Evolutionary conservation across 805 yeast species (phyloP).

Genomic region (Lipomyces chichibuensis): DNA sequence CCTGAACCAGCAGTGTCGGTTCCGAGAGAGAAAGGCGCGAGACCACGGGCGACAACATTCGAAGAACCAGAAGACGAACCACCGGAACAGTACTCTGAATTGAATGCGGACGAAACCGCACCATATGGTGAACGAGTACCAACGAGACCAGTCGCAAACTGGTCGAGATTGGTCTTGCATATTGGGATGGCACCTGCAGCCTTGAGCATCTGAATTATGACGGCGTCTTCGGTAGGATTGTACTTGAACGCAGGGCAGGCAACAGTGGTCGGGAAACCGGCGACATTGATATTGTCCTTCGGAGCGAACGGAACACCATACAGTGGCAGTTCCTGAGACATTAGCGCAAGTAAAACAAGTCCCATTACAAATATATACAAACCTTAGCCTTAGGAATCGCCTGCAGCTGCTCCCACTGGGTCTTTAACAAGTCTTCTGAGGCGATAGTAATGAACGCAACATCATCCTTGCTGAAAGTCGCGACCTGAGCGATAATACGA

Average conservation of each 20-base stretch:
- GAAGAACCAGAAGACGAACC: conserved; percentile 97
- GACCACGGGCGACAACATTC: conserved; percentile 82
- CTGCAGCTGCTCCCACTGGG: conserved; percentile 80
- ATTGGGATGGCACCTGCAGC: conserved; percentile 89
- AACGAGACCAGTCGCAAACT: conserved; percentile 95
- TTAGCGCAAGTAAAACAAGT: background rate
- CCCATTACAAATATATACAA: conserved; percentile 40
- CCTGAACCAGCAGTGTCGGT: conserved; percentile 99
- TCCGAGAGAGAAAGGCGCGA: conserved; percentile 86
- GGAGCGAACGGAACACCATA: conserved; percentile 96
- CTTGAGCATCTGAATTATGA: conserved; percentile 72
- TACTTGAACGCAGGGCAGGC: conserved; percentile 89
- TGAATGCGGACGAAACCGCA: conserved; percentile 76
- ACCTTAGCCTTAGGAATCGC: conserved; percentile 55
- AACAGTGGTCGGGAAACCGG: conserved; percentile 85
- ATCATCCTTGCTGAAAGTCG: conserved; percentile 50
- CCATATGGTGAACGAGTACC: conserved; percentile 97
- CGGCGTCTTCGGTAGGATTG: conserved; percentile 70
- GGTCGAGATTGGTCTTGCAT: conserved; percentile 95
- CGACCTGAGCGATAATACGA: conserved; percentile 48
- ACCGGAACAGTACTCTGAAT: conserved; percentile 79
- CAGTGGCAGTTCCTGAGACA: conserved; percentile 51
- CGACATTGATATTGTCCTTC: conserved; percentile 91
- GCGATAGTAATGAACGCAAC: conserved; percentile 93
- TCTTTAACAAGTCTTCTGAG: conserved; percentile 57